Base-by-base conservation (phyloP, 257 asterid genomes). In the Gentiana macrophylla region DNA sequence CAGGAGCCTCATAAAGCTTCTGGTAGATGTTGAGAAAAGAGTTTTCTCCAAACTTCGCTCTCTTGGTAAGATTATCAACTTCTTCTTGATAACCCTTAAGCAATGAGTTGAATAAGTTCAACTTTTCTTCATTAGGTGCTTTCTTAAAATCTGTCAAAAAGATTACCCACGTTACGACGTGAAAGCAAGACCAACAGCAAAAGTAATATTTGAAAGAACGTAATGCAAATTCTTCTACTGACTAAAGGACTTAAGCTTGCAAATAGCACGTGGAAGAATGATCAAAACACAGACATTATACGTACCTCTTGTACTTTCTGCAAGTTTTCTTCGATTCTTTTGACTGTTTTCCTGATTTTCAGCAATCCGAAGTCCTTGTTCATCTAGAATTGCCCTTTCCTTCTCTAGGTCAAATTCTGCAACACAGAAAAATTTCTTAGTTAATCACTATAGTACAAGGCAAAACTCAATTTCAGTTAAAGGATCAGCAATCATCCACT, bases 321-420 rank as follows among this genome's bases (percentile, higher is more conserved):
- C 97, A 70, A 92, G 98, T 83, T 83, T 92, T 69, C 98, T 78
- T 4, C 98, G 95, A 70, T 83, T 92, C 74, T 85, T 92, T 76
- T 88, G 98, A 74, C 98, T 91, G 81, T 83, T 92, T 59, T 92
- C 98, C 75, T 92, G 98, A 74, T 92, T 92, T 80, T 92, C 98
- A 51, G 97, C 98, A 56, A 92, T 92, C 74, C 82, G 74, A 53
- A 92, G 82, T 63, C 98, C 98, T 71, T 92, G 98, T 58, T 92
- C 98, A 66, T 92, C 98, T 64, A 92, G 66, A 57, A 77, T 61
- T 60, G 77, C 87, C 79, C 86, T 74, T 77, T 92, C 98, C 69
- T 80, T 92, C 81, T 92, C 98, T 60, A 92, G 80, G 80, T 88
- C 94, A 77, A 92, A 88, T 69, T 92, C 98, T 92, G 86, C 63